A percentile compares a stretch with the other conserved stretches of the same genome.
phyloP scores from a whole-genome alignment of 1,284 basidiomycete genomes.

The Rhizoctonia solani region DNA sequence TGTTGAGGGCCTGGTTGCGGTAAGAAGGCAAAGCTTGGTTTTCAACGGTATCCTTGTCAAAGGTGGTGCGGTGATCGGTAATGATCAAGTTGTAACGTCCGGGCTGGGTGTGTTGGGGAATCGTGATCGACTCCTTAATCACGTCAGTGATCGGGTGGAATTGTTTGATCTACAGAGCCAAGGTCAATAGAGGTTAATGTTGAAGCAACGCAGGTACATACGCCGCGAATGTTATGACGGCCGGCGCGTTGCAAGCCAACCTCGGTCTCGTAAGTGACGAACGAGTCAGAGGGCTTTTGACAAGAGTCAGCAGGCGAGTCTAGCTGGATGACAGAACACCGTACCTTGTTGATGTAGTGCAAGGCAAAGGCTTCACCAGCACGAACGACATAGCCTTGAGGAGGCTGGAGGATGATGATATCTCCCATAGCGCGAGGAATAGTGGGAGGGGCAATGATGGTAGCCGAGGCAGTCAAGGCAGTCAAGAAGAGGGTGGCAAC shows the following conservation, averaged over 20 bases:
- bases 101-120: neutral
- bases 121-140: neutral
- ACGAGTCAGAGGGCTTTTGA: constrained; percentile 1
- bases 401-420: constrained; percentile 24
- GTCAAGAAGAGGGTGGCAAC: constrained; percentile 16
- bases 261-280: constrained; percentile 30
- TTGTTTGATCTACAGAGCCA: constrained; percentile 4
- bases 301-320: neutral
- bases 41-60: constrained; percentile 22
- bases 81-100: constrained; percentile 29
- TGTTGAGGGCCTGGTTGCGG: constrained; percentile 27
- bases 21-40: constrained; percentile 22
- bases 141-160: constrained; percentile 25
- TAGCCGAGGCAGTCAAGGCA: constrained; percentile 15
- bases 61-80: constrained; percentile 17
- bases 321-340: neutral
- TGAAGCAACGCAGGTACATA: neutral
- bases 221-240: constrained; percentile 27
- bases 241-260: constrained; percentile 28
- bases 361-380: constrained; percentile 22
- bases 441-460: constrained; percentile 20
- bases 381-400: constrained; percentile 21
- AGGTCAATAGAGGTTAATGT: neutral
- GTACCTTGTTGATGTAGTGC: constrained; percentile 32
- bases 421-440: constrained; percentile 26